phyloP scores from a whole-genome alignment of 1,139 yeast species.

The Suhomyces anneliseae region DNA sequence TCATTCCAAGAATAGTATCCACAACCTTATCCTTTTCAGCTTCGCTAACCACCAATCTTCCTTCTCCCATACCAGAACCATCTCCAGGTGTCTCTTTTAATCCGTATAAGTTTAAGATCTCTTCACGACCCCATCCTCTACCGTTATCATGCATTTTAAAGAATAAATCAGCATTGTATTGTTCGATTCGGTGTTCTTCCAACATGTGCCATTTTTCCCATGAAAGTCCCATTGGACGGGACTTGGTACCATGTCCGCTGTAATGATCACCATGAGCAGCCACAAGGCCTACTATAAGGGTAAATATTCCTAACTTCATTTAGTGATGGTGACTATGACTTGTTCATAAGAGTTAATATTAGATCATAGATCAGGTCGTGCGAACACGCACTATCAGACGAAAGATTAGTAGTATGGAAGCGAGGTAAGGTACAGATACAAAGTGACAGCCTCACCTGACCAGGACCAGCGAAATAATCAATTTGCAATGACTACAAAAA shows the following conservation, averaged over 20 bases:
- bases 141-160: conserved; percentile 76
- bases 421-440: too few relatives aligned
- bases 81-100: conserved; percentile 75
- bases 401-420: too few relatives aligned
- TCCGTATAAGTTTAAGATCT: conserved; percentile 82
- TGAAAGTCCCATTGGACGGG: conserved; percentile 47
- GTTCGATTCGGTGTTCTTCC: conserved; percentile 77
- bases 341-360: neutral
- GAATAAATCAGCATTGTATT: conserved; percentile 74
- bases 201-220: conserved; percentile 93
- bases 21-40: conserved; percentile 61
- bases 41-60: conserved; percentile 57
- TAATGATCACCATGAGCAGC: conserved; percentile 13
- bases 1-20: conserved; percentile 51
- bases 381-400: neutral
- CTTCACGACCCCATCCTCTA: conserved; percentile 58
- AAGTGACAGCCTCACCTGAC: too few relatives aligned
- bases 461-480: too few relatives aligned
- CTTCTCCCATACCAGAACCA: conserved; percentile 88
- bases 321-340: neutral
- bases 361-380: neutral
- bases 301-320: conserved; percentile 6
- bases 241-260: conserved; percentile 1
- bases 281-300: conserved; percentile 1
- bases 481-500: too few relatives aligned